A percentile compares a stretch with the other conserved stretches of the same genome.
Conservation (phyloP, 805 yeast species). For the Candida berthetii region DNA sequence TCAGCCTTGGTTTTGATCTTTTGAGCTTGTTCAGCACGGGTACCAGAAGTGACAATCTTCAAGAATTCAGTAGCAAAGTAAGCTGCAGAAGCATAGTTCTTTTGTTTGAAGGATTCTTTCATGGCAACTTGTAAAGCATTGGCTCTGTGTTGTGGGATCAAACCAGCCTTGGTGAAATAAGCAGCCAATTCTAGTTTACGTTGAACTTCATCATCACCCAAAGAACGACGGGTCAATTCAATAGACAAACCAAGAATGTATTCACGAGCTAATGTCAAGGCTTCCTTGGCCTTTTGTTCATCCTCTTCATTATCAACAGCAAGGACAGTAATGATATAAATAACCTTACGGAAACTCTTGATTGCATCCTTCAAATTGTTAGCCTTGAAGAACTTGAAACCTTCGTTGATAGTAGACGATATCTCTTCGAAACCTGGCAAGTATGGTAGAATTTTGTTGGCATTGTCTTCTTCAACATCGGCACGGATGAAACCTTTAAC, state of each 20-base stretch:
- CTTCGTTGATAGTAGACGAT: constrained; percentile 54
- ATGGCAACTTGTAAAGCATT: constrained; percentile 93
- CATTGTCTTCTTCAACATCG: constrained; percentile 50
- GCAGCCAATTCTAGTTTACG: constrained; percentile 94
- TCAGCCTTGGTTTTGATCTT: constrained; percentile 81
- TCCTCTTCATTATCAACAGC: constrained; percentile 72
- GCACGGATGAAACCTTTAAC: constrained; percentile 60
- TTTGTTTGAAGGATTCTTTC: constrained; percentile 84
- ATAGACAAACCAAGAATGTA: constrained; percentile 90
- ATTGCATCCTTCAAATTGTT: constrained; percentile 83
- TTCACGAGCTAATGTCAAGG: constrained; percentile 73
- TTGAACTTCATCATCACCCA: constrained; percentile 65
- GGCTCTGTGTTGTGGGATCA: constrained; percentile 77
- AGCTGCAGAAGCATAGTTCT: constrained; percentile 84
- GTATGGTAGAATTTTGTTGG: constrained; percentile 49
- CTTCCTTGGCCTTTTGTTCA: constrained; percentile 66
- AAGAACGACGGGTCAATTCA: constrained; percentile 80
- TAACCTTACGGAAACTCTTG: constrained; percentile 67
- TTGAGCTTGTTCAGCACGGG: constrained; percentile 83
- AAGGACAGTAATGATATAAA: constrained; percentile 67
- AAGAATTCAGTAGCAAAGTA: constrained; percentile 84
- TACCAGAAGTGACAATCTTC: constrained; percentile 60
- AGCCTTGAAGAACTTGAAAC: constrained; percentile 76
- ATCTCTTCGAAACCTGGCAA: constrained; percentile 71
- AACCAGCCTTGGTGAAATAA: constrained; percentile 81